Base-by-base conservation (phyloP, 2,329 filamentous ascomycete species). In the Penicillium sclerotigenum region DNA sequence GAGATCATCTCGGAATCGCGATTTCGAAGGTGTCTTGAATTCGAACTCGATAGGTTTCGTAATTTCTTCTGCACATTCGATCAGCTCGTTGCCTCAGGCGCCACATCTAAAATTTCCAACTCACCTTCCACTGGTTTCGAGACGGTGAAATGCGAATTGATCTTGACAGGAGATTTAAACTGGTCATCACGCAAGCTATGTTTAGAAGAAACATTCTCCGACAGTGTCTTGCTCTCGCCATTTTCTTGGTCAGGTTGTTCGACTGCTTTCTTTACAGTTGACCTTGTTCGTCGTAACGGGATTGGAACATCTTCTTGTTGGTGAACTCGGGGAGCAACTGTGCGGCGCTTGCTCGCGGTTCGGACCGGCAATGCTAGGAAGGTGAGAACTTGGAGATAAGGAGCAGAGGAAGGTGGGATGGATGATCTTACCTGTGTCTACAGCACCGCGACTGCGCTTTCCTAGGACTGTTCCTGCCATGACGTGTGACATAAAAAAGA, bases 1-100 rank as follows among this genome's bases (percentile, higher is more conserved):
- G 57, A 93, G 81, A 46, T 83, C 90, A 84, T 97, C 88, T 73
- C 89, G 89, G 87, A 68, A 75, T 54, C 72, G 89, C 48, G 86
- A 79, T 14, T 84, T 83, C 45, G 78, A 75, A 40, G 79, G 74
- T 50, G 76, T 77, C 65, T 78, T 78, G 58, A 79, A 72, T 56
- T 72, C 68, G n/a, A 63, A 70, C 56, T 72, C 68, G 10, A 63
- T 70, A 38, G 67, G 74, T 52, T 68, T 72, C 29, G 68, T 54
- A 51, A 76, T 77, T 61, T 79, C 76, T 75, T 83, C 68, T 79
- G 72, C 50, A 57, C 57, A 31, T 38, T 22, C 16, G 14, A 36
- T 40, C 42, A 46, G 31, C n/a, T n/a, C 37, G 22, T 18, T 26
- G 22, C n/a, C 24, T 36, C 24, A 11, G 37, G 14, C 43, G 13